Evolutionary conservation across 2,329 filamentous ascomycete genomes (phyloP).

Genomic region (Xylaria sp.): DNA sequence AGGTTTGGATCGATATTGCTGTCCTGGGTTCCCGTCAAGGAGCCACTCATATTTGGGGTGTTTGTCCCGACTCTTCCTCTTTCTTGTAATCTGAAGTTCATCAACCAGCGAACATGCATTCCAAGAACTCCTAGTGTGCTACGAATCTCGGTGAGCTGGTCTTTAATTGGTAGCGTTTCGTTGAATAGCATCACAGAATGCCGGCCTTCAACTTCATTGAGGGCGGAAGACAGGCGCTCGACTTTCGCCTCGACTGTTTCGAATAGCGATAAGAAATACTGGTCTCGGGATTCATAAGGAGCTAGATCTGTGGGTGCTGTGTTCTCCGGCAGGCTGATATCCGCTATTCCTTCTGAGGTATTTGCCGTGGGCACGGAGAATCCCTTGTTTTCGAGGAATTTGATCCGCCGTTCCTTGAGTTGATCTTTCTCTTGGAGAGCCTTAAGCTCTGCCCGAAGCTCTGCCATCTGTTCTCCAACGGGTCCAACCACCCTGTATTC

Average conservation of each 20-base stretch:
- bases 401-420: conserved; percentile 55
- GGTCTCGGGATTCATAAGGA: conserved; percentile 54
- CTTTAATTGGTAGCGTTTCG: conserved; percentile 69
- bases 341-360: conserved; percentile 41
- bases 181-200: conserved; percentile 71
- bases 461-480: conserved; percentile 58
- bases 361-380: conserved; percentile 45
- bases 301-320: conserved; percentile 43
- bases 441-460: conserved; percentile 61
- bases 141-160: conserved; percentile 69
- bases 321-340: conserved; percentile 44
- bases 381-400: conserved; percentile 54
- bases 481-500: conserved; percentile 63
- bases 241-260: conserved; percentile 66
- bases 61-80: conserved; percentile 47
- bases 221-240: conserved; percentile 65
- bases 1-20: conserved; percentile 40
- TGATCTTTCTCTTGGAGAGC: conserved; percentile 54
- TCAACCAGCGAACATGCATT: conserved; percentile 69
- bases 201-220: conserved; percentile 68
- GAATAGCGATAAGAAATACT: conserved; percentile 58
- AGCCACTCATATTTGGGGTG: conserved; percentile 40
- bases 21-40: conserved; percentile 44
- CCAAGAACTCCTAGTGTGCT: conserved; percentile 67
- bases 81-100: conserved; percentile 63